Conservation (phyloP, 768 basidiomycete genomes). For the Collybia mongolica region DNA sequence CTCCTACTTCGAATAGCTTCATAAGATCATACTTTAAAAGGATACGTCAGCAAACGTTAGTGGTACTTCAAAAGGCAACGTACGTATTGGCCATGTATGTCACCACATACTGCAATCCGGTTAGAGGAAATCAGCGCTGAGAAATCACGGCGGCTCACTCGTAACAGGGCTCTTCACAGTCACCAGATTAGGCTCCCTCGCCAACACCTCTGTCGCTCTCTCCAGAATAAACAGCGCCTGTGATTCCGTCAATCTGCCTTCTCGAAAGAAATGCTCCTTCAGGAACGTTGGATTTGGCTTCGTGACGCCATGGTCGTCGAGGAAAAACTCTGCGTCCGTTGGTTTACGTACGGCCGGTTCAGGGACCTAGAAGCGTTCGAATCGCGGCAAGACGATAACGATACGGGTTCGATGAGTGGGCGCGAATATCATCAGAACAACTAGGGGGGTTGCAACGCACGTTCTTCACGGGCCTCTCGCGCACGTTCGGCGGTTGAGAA, state of each 20-base stretch:
- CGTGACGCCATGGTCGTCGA: conserved; percentile 47
- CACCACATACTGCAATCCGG: conserved; percentile 77
- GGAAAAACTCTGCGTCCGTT: conserved; percentile 73
- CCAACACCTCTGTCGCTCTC: conserved; percentile 62
- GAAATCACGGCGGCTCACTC: conserved; percentile 49
- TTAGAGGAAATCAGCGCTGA: not conserved
- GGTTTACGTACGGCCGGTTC: conserved; percentile 64
- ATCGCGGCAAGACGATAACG: not conserved
- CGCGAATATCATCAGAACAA: too few relatives aligned
- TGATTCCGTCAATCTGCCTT: conserved; percentile 78
- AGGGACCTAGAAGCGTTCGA: conserved; percentile 52
- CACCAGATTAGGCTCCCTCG: conserved; percentile 81
- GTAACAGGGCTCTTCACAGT: conserved; percentile 88
- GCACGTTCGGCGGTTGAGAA: conserved; percentile 11
- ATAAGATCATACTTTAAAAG: conserved; percentile 85
- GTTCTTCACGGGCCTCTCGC: conserved; percentile 16
- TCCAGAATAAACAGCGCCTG: conserved; percentile 85
- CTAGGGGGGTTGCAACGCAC: conserved; percentile 6
- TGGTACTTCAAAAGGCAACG: conserved; percentile 3
- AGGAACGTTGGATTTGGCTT: conserved; percentile 79
- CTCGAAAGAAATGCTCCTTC: conserved; percentile 86
- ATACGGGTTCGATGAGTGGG: not conserved
- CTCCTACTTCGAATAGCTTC: conserved; percentile 97
- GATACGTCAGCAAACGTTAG: not conserved
- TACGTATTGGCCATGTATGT: conserved; percentile 98